These are phyloP conservation scores for Fraxinus greggii DNA, from an alignment of 305 asterid genomes.

Conservation along the genomic window DNA sequence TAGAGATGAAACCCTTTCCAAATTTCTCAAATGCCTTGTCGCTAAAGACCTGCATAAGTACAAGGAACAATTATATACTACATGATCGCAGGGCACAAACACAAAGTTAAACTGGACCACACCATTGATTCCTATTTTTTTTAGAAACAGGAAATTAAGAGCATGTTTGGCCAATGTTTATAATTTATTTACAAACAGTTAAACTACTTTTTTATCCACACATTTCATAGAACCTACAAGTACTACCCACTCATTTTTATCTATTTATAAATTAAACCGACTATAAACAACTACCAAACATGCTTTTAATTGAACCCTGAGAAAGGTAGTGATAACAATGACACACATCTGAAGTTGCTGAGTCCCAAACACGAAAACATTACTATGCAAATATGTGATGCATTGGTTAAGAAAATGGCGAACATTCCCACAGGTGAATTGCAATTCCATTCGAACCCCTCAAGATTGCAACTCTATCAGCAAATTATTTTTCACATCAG, in stretches of 20 bases:
- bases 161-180: not conserved
- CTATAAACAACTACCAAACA: not conserved
- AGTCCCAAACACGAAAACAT: constrained; percentile 13
- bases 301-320: not conserved
- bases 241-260: not conserved
- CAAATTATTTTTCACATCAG: not conserved
- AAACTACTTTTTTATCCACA: not conserved
- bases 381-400: not conserved
- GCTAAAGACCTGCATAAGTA: constrained; percentile 70
- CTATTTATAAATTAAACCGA: not conserved
- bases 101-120: not conserved
- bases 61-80: constrained; percentile 21
- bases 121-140: not conserved
- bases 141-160: not conserved
- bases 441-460: not conserved
- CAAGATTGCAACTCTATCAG: not conserved
- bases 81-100: constrained; percentile 13
- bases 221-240: not conserved
- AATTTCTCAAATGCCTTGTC: constrained; percentile 83
- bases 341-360: not conserved
- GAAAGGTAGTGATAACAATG: constrained; percentile 14
- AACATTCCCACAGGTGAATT: not conserved
- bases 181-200: not conserved
- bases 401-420: not conserved
- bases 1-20: constrained; percentile 87